phyloP scores from a whole-genome alignment of 73 alveolate species.

The Paramecium caudatum region DNA sequence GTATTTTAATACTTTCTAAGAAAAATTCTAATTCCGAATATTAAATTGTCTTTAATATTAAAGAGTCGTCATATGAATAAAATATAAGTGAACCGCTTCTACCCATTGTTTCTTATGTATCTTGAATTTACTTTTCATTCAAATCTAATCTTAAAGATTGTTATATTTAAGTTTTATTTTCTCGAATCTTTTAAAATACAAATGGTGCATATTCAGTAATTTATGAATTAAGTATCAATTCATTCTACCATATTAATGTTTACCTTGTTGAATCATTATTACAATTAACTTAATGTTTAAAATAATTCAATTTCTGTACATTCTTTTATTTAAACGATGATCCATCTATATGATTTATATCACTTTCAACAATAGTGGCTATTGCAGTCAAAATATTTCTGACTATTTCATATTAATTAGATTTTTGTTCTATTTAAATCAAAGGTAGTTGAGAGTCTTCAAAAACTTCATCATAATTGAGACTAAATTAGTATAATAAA shows the following conservation, averaged over 20 bases:
- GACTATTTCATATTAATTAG: conserved; percentile 17
- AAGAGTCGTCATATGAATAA: not conserved
- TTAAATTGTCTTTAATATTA: conserved; percentile 23
- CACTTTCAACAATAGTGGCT: not conserved
- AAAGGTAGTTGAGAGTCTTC: conserved; percentile 27
- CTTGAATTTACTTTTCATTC: not conserved
- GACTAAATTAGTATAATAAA: no score
- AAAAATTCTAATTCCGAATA: not conserved
- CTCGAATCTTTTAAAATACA: conserved; percentile 1
- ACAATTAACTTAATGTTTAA: no score
- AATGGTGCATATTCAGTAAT: conserved; percentile 24
- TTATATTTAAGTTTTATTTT: not conserved
- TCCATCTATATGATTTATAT: no score
- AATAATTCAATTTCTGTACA: no score
- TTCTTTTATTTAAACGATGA: no score
- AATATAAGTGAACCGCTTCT: conserved; percentile 46
- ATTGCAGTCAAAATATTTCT: conserved; percentile 4
- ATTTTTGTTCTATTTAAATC: not conserved
- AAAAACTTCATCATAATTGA: not conserved
- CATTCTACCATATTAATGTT: no score
- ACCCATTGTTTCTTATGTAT: conserved; percentile 53
- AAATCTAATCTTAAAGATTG: conserved; percentile 43
- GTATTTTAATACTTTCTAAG: not conserved
- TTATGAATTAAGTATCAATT: not conserved
- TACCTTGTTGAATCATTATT: no score